Base-by-base conservation (phyloP, 1,284 basidiomycete genomes). In the Ganoderma resinaceum region DNA sequence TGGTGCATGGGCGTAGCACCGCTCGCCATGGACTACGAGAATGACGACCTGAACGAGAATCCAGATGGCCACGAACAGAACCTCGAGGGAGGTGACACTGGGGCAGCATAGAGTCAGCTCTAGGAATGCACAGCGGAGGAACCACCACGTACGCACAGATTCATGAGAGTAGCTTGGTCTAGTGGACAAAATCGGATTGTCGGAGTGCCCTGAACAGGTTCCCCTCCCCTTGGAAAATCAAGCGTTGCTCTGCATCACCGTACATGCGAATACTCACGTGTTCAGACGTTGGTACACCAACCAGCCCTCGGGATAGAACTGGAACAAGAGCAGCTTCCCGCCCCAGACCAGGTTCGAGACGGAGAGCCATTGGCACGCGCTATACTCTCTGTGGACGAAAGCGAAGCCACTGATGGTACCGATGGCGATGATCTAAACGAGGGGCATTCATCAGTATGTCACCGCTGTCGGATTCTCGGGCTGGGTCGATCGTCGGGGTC, bases 321-420 rank as follows among this genome's bases (percentile, higher is more conserved):
- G 65, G 62, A n/a, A 73, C n/a, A 6, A 68, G 9, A 12, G 16
- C 4, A 73, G 66, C 23, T 70, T 55, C 7, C 33, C 67, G 7
- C 61, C 58, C 69, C 69, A 73, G 16, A 73, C 52, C 59, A 70
- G 35, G 43, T 69, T 70, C 38, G 66, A 63, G 37, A 61, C 62
- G 42, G 63, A 65, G 38, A 73, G 63, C 26, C 59, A 63, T 0
- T 66, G 49, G 61, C 72, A 73, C 6, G 66, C 59, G n/a, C 9
- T 35, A 7, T 67, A 61, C 26, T 70, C 55, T 43, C 42, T 18
- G 42, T 46, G 63, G 14, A n/a, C 23, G n/a, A 65, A 65, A 3
- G 69, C 63, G 14, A 61, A 12, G 3, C 16, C 61, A 12, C 63
- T 67, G 16, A 66, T 3, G 12, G 49, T 29, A 11, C 52, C 11